Percentiles rank a stretch among this genome's conserved stretches.
phyloP scores from a whole-genome alignment of 768 basidiomycete genomes.

The Pisolithus albus region DNA sequence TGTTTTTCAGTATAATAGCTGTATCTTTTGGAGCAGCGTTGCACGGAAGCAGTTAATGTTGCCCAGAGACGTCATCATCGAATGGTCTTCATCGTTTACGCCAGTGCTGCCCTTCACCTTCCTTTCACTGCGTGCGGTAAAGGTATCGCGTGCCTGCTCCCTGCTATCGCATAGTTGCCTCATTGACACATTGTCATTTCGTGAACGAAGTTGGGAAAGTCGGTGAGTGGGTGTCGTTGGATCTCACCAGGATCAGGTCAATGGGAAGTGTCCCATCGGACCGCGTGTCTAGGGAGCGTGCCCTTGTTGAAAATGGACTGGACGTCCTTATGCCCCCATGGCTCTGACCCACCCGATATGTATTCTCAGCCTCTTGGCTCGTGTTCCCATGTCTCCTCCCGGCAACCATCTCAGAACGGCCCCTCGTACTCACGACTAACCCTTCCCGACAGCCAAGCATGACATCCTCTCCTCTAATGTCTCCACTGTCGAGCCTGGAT shows the following conservation, averaged over 20 bases:
- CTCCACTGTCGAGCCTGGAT: constrained; percentile 39
- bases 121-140: no score
- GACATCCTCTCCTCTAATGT: constrained; percentile 41
- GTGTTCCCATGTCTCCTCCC: constrained; percentile 38
- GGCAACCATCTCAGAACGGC: constrained; percentile 33
- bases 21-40: no score
- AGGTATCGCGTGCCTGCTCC: no score
- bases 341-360: not conserved
- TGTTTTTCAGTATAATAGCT: no score
- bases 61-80: no score
- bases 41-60: no score
- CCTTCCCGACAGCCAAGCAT: constrained; percentile 31
- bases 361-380: constrained; percentile 12
- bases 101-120: no score
- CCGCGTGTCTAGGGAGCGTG: constrained; percentile 22
- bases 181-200: no score
- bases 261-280: not conserved
- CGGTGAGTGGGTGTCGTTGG: no score
- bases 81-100: no score
- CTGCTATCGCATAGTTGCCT: no score
- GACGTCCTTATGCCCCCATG: constrained; percentile 13
- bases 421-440: constrained; percentile 31
- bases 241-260: not conserved
- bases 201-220: no score
- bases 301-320: constrained; percentile 11